Evolutionary conservation across 495 filamentous ascomycete species (phyloP).

Genomic region (Xylaria grammica): DNA sequence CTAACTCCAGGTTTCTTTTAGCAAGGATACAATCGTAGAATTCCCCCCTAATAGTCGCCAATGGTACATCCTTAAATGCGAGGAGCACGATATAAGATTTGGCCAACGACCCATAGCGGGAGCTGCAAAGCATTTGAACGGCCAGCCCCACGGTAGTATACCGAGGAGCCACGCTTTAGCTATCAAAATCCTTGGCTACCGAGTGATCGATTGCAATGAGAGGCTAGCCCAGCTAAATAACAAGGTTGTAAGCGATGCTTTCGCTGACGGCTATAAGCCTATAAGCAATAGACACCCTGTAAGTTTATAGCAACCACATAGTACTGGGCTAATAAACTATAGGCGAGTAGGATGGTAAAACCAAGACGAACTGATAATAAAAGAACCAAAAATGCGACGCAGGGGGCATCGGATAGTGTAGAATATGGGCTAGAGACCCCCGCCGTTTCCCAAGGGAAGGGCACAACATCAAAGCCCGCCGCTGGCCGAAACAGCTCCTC

Average conservation of each 20-base stretch:
- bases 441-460: background rate
- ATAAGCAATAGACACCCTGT: conserved; percentile 31
- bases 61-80: conserved; percentile 52
- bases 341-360: too few species aligned
- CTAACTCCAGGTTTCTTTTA: conserved; percentile 5
- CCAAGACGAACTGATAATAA: background rate
- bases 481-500: background rate
- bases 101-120: conserved; percentile 43
- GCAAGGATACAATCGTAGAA: conserved; percentile 49
- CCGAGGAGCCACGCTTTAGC: conserved; percentile 39
- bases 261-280: conserved; percentile 38
- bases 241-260: conserved; percentile 31
- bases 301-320: background rate
- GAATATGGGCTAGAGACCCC: background rate
- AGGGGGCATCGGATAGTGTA: too few species aligned
- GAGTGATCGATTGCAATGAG: conserved; percentile 39
- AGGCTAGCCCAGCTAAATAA: conserved; percentile 42
- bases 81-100: conserved; percentile 49
- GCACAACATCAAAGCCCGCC: background rate
- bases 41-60: conserved; percentile 32
- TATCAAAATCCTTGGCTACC: conserved; percentile 42
- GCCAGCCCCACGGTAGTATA: conserved; percentile 39
- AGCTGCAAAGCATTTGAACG: conserved; percentile 50
- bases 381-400: background rate
- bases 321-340: too few species aligned